Conservation (phyloP, 2,329 filamentous ascomycete species). For the Calonectria honghensis region DNA sequence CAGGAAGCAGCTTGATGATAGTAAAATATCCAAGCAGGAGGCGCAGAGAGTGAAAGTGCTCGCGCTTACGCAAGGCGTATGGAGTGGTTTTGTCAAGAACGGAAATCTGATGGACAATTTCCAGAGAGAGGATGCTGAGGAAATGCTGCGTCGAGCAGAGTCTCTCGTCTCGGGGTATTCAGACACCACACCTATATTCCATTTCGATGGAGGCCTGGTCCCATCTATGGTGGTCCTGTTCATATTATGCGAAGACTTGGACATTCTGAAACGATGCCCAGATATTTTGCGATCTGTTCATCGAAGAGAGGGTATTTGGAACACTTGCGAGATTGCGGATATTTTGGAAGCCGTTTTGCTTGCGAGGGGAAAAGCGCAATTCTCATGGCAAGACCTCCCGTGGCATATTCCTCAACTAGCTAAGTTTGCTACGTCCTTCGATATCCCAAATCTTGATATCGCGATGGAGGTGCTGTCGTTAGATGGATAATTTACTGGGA, state of each 20-base stretch:
- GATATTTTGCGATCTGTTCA: neutral
- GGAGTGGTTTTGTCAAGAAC: neutral
- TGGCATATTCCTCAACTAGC: neutral
- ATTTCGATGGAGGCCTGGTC: neutral
- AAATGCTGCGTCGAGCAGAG: neutral
- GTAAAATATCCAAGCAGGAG: neutral
- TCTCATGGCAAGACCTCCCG: neutral
- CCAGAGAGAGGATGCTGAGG: neutral
- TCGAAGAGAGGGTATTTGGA: slow-evolving; percentile 20
- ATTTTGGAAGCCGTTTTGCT: neutral
- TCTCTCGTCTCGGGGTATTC: neutral
- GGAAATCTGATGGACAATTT: neutral
- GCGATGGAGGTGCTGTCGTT: slow-evolving; percentile 1
- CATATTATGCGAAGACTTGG: neutral
- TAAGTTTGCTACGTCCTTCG: neutral
- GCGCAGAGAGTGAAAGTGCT: neutral
- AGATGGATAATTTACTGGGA: neutral
- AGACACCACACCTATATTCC: neutral
- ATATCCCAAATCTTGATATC: neutral
- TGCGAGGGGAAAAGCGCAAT: neutral
- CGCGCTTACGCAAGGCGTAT: neutral
- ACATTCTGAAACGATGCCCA: neutral
- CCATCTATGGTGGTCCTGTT: neutral
- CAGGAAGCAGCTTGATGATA: neutral
- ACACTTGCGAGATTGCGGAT: neutral